Evolutionary conservation across 176 grass and related monocot species (phyloP), one percentile per base, ranked within the genome.

Genomic region (Oryza brachyantha): DNA sequence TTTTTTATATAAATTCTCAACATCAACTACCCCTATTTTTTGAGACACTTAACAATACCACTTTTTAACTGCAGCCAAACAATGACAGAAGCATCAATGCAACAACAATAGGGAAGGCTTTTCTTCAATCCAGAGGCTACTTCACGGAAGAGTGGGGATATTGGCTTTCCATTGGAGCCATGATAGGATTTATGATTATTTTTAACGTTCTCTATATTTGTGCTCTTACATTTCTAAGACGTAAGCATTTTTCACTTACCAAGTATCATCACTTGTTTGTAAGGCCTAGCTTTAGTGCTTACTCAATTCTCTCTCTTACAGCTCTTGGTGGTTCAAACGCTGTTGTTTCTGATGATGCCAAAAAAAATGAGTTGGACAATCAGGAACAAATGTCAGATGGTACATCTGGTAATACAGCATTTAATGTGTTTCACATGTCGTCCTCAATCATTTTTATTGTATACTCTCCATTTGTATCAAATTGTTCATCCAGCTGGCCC

Each of bases 111-210:
- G 91, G 91, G 31, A 78, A 58, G 54, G 91, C 91, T 77, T 66
- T 72, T 82, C 76, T 93, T 52, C 87, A 87, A 93, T 93, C 91
- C 40, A 93, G 29, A 87, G 81, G 73, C 10, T 55, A 79, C 35
- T 93, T 93, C 76, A 57, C 36, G 21, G 46, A 81, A 32, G 81
- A 68, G 38, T 81, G 86, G 55, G 88, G 84, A 76, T 93, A 82
- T 78, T 93, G 91, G 91, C 12, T 93, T 84, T 70, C 84, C 57
- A 57, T 93, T 45, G 91, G 68, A 29, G 91, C 87, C 5, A 42
- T 90, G 19, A 50, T 86, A 16, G 91, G 84, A 41, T 93, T 90
- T 79, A 65, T 70, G 40, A 76, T 93, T 82, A 21, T 93, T 57
- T 90, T 85, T 63, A 93, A 93, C 77, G 29, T 82, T 43, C 81